Base-by-base conservation (phyloP, 2,329 filamentous ascomycete genomes). In the Ophiosphaerella herpotricha region DNA sequence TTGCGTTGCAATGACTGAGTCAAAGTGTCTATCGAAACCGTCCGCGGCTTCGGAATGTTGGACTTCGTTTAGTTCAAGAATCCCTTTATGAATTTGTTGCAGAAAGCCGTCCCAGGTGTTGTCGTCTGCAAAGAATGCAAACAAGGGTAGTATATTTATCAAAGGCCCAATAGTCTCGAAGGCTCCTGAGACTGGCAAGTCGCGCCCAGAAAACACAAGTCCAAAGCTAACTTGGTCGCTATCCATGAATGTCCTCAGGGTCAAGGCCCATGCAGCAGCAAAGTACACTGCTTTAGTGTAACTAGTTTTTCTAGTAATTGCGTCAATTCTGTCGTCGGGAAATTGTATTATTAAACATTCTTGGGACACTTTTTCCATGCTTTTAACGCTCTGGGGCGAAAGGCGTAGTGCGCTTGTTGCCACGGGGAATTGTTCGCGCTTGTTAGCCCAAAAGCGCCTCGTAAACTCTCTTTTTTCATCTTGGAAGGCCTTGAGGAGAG, bases 211-310 rank as follows among this genome's bases (percentile, higher is more conserved):
- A 2, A 77, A 42, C 1, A 73, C 67, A 7, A 57, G 50, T 1
- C 75, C 75, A 50, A 75, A 71, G 2, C 59, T 55, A 7, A 77
- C 60, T 13, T 55, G 46, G 29, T 72, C 57, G 0, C 68, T 67
- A 39, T 68, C 66, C 5, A 58, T 57, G 39, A 70, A 75, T 12
- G 42, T 43, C 0, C 61, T 58, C 2, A 77, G 43, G 5, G 59
- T 45, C 2, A 77, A 31, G 0, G 63, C 72, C 75, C 75, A 78
- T 1, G 73, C 75, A 3, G 70, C 70, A 39, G 70, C 57, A 29
- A 67, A 67, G 12, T 66, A 34, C 5, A 56, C 42, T 23, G 59
- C 55, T 1, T 54, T 11, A 7, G 58, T 54, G 8, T 61, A 43
- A 18, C 48, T 18, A 1, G 32, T 9, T 21, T 29, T 33, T 34